Evolutionary conservation across 1,284 basidiomycete genomes (phyloP).

Genomic region (Peniophora sp.): DNA sequence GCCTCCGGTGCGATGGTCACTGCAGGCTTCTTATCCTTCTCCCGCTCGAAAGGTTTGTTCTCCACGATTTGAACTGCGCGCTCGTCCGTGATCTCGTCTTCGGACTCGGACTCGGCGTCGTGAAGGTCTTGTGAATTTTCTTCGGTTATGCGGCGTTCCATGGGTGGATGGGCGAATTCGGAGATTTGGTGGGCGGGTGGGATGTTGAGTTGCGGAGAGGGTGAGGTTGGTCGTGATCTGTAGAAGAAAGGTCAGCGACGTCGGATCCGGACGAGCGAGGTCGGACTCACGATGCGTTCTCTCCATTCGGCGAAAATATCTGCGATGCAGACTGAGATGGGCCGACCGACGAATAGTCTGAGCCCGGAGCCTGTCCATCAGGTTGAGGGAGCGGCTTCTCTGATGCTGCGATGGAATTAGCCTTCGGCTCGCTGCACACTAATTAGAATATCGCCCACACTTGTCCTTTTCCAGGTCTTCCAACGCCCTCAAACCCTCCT

Average conservation of each 20-base stretch:
- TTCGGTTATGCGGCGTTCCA: slow-evolving; percentile 33
- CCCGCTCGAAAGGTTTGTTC: slow-evolving; percentile 43
- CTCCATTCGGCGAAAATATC: slow-evolving; percentile 13
- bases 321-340: slow-evolving; percentile 66
- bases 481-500: slow-evolving; percentile 39
- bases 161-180: slow-evolving; percentile 28
- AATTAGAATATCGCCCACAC: background rate
- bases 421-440: no score
- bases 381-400: slow-evolving; percentile 5
- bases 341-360: slow-evolving; percentile 43
- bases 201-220: slow-evolving; percentile 24
- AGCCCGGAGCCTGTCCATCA: slow-evolving; percentile 15
- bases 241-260: background rate
- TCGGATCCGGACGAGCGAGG: background rate
- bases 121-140: slow-evolving; percentile 24
- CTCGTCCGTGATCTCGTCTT: slow-evolving; percentile 26
- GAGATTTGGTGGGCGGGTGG: slow-evolving; percentile 54
- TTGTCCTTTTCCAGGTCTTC: slow-evolving; percentile 19
- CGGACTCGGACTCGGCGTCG: slow-evolving; percentile 22
- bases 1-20: no score
- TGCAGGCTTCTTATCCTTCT: background rate
- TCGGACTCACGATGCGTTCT: slow-evolving; percentile 5
- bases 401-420: slow-evolving; percentile 7
- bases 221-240: slow-evolving; percentile 1
- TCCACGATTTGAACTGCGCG: slow-evolving; percentile 42